Evolutionary conservation across 2,329 filamentous ascomycete species (phyloP).

Genomic region (Macroventuria anomochaeta): DNA sequence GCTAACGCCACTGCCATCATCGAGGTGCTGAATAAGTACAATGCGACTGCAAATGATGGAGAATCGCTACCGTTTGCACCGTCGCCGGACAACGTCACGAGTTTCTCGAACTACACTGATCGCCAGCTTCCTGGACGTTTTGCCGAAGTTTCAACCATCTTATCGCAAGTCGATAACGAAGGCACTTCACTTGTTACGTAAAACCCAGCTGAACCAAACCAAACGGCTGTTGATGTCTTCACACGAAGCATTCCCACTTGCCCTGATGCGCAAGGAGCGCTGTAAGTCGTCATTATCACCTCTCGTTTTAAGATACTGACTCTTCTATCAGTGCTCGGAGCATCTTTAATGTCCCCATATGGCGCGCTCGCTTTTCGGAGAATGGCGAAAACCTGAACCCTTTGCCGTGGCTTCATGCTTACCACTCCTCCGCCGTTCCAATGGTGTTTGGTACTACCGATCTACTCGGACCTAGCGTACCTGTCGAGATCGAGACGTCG

Average conservation of each 20-base stretch:
- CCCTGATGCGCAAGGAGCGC: constrained; percentile 21
- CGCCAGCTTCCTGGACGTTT: constrained; percentile 25
- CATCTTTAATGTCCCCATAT: constrained; percentile 22
- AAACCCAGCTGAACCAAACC: constrained; percentile 22
- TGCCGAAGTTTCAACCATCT: constrained; percentile 25
- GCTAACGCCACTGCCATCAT: constrained; percentile 41
- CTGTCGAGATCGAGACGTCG: constrained; percentile 35
- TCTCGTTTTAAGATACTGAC: not conserved
- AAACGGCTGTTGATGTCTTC: constrained; percentile 29
- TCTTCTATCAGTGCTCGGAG: constrained; percentile 16
- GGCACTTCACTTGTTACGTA: constrained; percentile 22
- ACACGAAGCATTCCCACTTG: constrained; percentile 26
- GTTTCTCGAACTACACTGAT: constrained; percentile 35
- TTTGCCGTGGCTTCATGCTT: constrained; percentile 29
- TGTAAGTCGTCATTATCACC: constrained; percentile 7
- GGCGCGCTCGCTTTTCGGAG: constrained; percentile 27
- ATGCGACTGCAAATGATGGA: constrained; percentile 27
- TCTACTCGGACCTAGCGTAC: constrained; percentile 22
- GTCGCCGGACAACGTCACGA: constrained; percentile 28
- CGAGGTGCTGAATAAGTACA: constrained; percentile 37
- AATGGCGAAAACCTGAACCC: constrained; percentile 30
- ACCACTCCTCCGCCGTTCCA: constrained; percentile 33
- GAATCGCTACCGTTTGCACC: constrained; percentile 34
- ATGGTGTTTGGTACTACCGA: constrained; percentile 35
- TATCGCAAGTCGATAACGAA: constrained; percentile 26